Percentiles rank a stretch among this genome's conserved stretches.
Conservation (phyloP, 2,329 filamentous ascomycete species). For the Ascochyta viciae-villosae region DNA sequence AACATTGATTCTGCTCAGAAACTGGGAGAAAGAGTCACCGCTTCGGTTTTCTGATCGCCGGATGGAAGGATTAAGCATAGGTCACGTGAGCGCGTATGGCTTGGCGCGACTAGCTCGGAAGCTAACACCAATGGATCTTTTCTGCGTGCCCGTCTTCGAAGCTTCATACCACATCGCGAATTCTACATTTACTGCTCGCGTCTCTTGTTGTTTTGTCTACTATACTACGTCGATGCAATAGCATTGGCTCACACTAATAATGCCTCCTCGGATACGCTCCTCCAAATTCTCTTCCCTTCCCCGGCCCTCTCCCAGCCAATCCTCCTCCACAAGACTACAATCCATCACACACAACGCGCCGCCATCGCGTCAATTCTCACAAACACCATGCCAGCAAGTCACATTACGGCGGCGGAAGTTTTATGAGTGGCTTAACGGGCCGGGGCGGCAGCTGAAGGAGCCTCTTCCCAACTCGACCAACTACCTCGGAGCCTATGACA, state of each 20-base stretch:
- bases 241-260: constrained; percentile 26
- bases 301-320: constrained; percentile 23
- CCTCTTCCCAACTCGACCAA: constrained; percentile 61
- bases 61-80: not conserved
- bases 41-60: not conserved
- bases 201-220: constrained; percentile 16
- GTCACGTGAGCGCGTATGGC: constrained; percentile 2
- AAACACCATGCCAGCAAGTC: constrained; percentile 46
- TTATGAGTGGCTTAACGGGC: constrained; percentile 66
- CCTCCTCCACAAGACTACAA: constrained; percentile 30
- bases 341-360: constrained; percentile 31
- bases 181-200: constrained; percentile 17
- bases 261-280: constrained; percentile 47
- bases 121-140: constrained; percentile 32
- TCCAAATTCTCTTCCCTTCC: constrained; percentile 35
- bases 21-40: not conserved
- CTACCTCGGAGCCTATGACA: constrained; percentile 63
- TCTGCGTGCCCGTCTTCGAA: constrained; percentile 26
- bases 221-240: constrained; percentile 38
- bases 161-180: constrained; percentile 19
- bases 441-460: constrained; percentile 57
- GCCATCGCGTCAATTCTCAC: constrained; percentile 45
- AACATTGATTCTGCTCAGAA: not conserved
- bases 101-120: constrained; percentile 28
- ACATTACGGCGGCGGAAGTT: constrained; percentile 63